These are phyloP conservation scores for Rhizopogon vinicolor DNA, from an alignment of 768 basidiomycete species.

Conservation along the genomic window DNA sequence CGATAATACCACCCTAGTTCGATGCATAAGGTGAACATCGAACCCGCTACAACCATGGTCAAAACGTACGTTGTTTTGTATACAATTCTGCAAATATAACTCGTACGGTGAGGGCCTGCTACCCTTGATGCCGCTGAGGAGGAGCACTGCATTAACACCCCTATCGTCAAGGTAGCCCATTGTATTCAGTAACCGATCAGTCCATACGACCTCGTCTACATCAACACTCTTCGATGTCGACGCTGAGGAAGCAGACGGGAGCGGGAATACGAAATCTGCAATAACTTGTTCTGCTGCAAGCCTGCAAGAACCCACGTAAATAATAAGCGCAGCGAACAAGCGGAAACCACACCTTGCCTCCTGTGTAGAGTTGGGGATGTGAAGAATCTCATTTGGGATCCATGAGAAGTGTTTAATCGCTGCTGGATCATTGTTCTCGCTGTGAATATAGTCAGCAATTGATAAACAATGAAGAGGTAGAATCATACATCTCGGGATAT, in stretches of 20 bases:
- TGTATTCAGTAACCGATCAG: slow-evolving; percentile 71
- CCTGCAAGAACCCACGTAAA: slow-evolving; percentile 28
- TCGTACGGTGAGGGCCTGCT: slow-evolving; percentile 73
- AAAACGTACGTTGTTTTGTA: slow-evolving; percentile 76
- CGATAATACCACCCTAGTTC: slow-evolving; percentile 82
- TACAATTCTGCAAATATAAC: slow-evolving; percentile 66
- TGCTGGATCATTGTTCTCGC: slow-evolving; percentile 72
- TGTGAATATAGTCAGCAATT: slow-evolving; percentile 22
- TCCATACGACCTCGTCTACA: slow-evolving; percentile 80
- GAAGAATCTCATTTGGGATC: slow-evolving; percentile 80
- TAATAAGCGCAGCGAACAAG: neutral
- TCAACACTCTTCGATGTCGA: slow-evolving; percentile 45
- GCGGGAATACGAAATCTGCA: slow-evolving; percentile 75
- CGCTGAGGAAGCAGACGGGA: slow-evolving; percentile 49
- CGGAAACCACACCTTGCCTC: slow-evolving; percentile 52
- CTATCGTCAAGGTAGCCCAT: slow-evolving; percentile 66
- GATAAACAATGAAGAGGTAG: neutral
- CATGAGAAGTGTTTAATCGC: slow-evolving; percentile 84
- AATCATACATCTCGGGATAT: slow-evolving; percentile 81
- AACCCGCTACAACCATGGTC: neutral
- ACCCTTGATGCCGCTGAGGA: slow-evolving; percentile 57
- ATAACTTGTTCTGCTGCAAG: slow-evolving; percentile 62
- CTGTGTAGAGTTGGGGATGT: slow-evolving; percentile 40
- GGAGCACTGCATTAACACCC: slow-evolving; percentile 51
- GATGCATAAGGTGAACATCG: neutral